These are phyloP conservation scores for Incumbomyces delicatus DNA, from an alignment of 2,329 filamentous ascomycete genomes.

Conservation along the genomic window DNA sequence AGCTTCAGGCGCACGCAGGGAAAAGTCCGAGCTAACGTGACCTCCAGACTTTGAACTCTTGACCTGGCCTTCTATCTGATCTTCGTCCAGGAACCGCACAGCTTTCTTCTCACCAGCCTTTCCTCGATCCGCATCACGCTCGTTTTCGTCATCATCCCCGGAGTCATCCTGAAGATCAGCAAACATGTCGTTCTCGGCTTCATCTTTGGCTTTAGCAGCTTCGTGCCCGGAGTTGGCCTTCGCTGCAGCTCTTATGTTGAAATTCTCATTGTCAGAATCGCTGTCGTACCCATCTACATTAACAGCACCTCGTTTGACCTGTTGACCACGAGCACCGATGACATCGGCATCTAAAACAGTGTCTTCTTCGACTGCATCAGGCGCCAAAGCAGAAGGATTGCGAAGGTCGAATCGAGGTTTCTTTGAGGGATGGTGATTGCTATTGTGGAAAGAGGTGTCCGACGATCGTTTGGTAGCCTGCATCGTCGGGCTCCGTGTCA, in stretches of 20 bases:
- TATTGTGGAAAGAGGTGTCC: constrained; percentile 54
- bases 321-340: constrained; percentile 62
- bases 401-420: constrained; percentile 88
- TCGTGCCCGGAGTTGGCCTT: constrained; percentile 39
- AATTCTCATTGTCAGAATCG: constrained; percentile 84
- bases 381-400: constrained; percentile 84
- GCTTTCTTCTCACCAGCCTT: constrained; percentile 44
- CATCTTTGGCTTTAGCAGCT: constrained; percentile 28
- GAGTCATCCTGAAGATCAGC: constrained; percentile 56
- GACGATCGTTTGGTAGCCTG: constrained; percentile 62
- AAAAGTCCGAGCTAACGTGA: constrained; percentile 52
- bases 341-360: constrained; percentile 82
- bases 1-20: constrained; percentile 20
- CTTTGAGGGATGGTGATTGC: constrained; percentile 58
- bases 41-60: constrained; percentile 63
- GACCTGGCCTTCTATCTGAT: constrained; percentile 73
- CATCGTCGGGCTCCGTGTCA: constrained; percentile 31
- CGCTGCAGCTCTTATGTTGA: constrained; percentile 62
- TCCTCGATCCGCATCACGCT: constrained; percentile 43
- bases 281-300: constrained; percentile 96
- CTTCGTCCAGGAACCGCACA: constrained; percentile 49
- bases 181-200: constrained; percentile 65
- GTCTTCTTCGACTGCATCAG: constrained; percentile 66
- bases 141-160: constrained; percentile 43
- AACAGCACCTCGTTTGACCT: constrained; percentile 83